Conservation (phyloP, 805 yeast species). For the Candida silvicultrix region DNA sequence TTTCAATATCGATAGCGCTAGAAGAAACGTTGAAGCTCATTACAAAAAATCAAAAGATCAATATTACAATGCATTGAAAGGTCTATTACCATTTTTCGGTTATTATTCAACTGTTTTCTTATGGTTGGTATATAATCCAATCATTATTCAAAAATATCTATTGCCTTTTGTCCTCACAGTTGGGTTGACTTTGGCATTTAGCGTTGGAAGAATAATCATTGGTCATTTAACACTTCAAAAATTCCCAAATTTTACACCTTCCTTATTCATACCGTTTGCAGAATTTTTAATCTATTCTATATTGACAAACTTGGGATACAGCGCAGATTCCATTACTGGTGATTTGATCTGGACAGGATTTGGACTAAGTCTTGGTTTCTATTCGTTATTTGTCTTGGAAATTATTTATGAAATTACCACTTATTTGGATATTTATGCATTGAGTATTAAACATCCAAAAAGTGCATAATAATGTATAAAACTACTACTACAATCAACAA, state of each 20-base stretch:
- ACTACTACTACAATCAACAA: too few species aligned
- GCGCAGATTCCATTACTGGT: slow-evolving; percentile 35
- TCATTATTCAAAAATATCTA: slow-evolving; percentile 26
- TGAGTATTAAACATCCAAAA: slow-evolving; percentile 76
- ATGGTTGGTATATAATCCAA: slow-evolving; percentile 47
- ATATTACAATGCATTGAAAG: slow-evolving; percentile 36
- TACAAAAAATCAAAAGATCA: slow-evolving; percentile 28
- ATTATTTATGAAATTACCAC: slow-evolving; percentile 74
- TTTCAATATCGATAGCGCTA: slow-evolving; percentile 65
- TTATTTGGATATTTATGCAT: slow-evolving; percentile 79
- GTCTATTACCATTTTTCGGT: slow-evolving; percentile 60
- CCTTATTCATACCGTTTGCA: slow-evolving; percentile 56
- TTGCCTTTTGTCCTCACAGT: slow-evolving; percentile 63
- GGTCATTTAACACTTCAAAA: slow-evolving; percentile 78
- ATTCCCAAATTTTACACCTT: slow-evolving; percentile 69
- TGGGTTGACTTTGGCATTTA: slow-evolving; percentile 72
- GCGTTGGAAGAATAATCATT: slow-evolving; percentile 86
- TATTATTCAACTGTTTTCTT: slow-evolving; percentile 22
- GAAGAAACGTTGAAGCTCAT: slow-evolving; percentile 47
- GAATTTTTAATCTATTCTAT: slow-evolving; percentile 33
- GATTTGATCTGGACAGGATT: slow-evolving; percentile 60
- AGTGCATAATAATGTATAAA: too few species aligned
- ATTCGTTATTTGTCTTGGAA: slow-evolving; percentile 66
- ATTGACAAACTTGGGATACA: slow-evolving; percentile 22
- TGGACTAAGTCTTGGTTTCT: slow-evolving; percentile 61